Conservation (phyloP, 2,329 filamentous ascomycete species). For the Fonsecaea erecta region DNA sequence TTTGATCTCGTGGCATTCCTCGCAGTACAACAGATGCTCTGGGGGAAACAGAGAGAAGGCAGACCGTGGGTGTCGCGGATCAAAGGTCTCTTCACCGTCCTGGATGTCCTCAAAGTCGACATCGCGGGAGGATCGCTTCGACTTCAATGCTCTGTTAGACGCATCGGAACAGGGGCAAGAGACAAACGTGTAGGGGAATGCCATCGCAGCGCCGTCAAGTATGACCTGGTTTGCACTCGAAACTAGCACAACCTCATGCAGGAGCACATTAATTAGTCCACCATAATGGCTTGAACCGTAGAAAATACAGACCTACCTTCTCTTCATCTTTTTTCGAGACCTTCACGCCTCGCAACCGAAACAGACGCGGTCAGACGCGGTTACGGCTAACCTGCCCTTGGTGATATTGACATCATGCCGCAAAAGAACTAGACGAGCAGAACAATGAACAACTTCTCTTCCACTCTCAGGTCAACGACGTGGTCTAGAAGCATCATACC, state of each 20-base stretch:
- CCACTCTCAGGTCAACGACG: conserved; percentile 28
- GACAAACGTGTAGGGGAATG: conserved; percentile 68
- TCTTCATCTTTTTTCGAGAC: background rate
- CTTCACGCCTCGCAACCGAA: background rate
- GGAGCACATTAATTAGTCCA: background rate
- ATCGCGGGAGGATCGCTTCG: conserved; percentile 35
- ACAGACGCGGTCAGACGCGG: conserved; percentile 11
- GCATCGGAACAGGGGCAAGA: conserved; percentile 63
- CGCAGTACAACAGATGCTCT: conserved; percentile 93
- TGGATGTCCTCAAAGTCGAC: conserved; percentile 55
- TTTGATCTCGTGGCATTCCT: conserved; percentile 94
- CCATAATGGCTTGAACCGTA: background rate
- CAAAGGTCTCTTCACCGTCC: conserved; percentile 79
- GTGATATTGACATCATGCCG: conserved; percentile 14
- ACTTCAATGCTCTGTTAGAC: conserved; percentile 30
- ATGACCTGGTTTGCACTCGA: background rate
- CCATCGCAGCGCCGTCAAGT: conserved; percentile 52
- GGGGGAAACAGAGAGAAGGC: conserved; percentile 93
- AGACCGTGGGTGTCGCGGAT: conserved; percentile 80
- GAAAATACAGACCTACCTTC: conserved; percentile 5
- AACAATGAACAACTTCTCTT: background rate
- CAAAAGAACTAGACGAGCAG: background rate
- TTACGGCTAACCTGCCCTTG: conserved; percentile 9
- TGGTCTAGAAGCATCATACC: background rate
- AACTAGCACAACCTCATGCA: background rate